phyloP scores from a whole-genome alignment of 176 grass and related monocot genomes.

The Lolium rigidum region DNA sequence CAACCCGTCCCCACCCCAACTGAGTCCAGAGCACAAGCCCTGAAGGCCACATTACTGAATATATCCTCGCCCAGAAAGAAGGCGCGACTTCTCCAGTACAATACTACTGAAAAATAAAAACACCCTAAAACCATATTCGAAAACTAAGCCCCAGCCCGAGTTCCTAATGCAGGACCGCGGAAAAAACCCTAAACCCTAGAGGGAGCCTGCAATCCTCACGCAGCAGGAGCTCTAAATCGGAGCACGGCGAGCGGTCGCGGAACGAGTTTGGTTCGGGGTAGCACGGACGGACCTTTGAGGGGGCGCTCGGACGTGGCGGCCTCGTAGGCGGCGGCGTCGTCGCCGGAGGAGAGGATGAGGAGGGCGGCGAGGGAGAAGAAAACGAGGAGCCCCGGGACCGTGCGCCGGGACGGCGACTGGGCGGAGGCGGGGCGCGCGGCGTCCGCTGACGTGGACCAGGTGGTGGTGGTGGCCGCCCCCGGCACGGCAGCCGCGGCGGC shows the following conservation, averaged over 20 bases:
- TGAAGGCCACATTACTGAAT: too few species aligned
- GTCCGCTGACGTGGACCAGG: neutral
- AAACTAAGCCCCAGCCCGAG: too few species aligned
- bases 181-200: constrained; percentile 51
- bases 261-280: neutral
- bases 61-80: too few species aligned
- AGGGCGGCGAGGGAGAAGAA: constrained; percentile 51
- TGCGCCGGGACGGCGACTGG: neutral
- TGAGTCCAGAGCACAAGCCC: too few species aligned
- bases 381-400: constrained; percentile 55
- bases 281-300: constrained; percentile 21
- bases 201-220: neutral
- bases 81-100: neutral
- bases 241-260: neutral
- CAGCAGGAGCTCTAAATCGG: neutral
- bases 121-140: too few species aligned
- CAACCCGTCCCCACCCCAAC: too few species aligned
- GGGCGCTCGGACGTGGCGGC: neutral
- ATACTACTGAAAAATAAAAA: too few species aligned
- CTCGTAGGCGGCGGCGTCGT: constrained; percentile 32
- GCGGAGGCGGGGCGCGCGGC: neutral
- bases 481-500: constrained; percentile 7
- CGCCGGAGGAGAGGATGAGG: constrained; percentile 53
- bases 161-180: neutral
- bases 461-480: constrained; percentile 29